These are phyloP conservation scores for Termitomyces sp. DNA, from an alignment of 768 basidiomycete species.

Conservation along the genomic window DNA sequence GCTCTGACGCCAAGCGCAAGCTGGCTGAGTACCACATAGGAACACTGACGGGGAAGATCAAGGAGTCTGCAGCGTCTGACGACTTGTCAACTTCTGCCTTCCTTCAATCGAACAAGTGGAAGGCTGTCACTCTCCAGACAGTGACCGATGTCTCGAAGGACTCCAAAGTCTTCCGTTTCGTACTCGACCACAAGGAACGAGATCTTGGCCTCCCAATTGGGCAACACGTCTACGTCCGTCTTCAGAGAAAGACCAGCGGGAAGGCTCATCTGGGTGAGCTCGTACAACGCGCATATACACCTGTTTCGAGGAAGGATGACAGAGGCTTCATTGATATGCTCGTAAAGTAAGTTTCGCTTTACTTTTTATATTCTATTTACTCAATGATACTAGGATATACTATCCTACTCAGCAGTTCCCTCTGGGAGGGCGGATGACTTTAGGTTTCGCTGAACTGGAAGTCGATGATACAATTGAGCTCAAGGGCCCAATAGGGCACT, in stretches of 20 bases:
- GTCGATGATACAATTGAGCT: constrained; percentile 48
- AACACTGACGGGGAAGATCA: constrained; percentile 4
- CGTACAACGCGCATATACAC: constrained; percentile 57
- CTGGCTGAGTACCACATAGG: constrained; percentile 32
- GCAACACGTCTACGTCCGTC: constrained; percentile 53
- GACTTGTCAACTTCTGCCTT: constrained; percentile 17
- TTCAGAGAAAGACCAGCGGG: constrained; percentile 27
- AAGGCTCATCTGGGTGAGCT: constrained; percentile 27
- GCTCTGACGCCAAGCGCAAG: constrained; percentile 40
- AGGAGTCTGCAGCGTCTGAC: constrained; percentile 9
- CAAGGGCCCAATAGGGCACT: constrained; percentile 57
- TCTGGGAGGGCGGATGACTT: constrained; percentile 33
- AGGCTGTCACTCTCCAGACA: constrained; percentile 30
- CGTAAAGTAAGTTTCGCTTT: constrained; percentile 30
- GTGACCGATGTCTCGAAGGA: constrained; percentile 41
- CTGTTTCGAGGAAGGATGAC: constrained; percentile 38
- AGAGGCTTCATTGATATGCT: constrained; percentile 47
- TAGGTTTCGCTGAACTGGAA: constrained; percentile 35
- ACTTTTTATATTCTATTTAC: neutral
- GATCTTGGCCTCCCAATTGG: constrained; percentile 52
- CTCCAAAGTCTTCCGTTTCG: constrained; percentile 46
- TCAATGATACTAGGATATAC: constrained; percentile 32
- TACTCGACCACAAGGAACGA: constrained; percentile 33
- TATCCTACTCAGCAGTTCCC: constrained; percentile 30
- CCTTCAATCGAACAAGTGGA: constrained; percentile 46